These are phyloP conservation scores for Cnidoscolus chayamansa DNA, from an alignment of 441 rosid species.

Conservation along the genomic window DNA sequence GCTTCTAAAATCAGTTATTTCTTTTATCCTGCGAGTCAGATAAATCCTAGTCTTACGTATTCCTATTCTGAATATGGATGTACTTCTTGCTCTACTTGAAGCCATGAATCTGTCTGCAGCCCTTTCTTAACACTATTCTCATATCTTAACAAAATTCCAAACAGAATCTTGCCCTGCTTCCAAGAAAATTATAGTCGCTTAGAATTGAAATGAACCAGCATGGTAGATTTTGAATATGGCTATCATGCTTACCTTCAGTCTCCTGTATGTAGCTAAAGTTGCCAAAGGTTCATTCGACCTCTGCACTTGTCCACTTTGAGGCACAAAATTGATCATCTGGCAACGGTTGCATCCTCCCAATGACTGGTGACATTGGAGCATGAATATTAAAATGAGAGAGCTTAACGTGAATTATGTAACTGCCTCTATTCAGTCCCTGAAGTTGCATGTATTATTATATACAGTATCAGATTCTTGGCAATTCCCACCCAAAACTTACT, in stretches of 20 bases:
- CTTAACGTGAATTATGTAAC: not conserved
- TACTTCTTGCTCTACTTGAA: constrained; percentile 65
- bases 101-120: constrained; percentile 35
- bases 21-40: not conserved
- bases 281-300: constrained; percentile 77
- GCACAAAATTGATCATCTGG: constrained; percentile 65
- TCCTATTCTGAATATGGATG: constrained; percentile 28
- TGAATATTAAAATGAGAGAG: not conserved
- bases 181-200: constrained; percentile 10
- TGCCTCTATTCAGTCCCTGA: too few relatives aligned
- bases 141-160: constrained; percentile 64
- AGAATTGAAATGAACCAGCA: not conserved
- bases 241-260: constrained; percentile 55
- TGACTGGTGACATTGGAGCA: constrained; percentile 42
- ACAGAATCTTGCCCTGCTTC: constrained; percentile 84
- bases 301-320: constrained; percentile 51
- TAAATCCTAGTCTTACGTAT: not conserved
- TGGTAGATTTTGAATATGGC: not conserved
- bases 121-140: constrained; percentile 28
- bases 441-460: not conserved
- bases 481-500: constrained; percentile 37
- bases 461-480: not conserved
- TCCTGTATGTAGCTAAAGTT: constrained; percentile 84
- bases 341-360: constrained; percentile 94
- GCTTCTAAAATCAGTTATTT: not conserved